Base-by-base conservation (phyloP, 2,329 filamentous ascomycete species). In the Macroventuria anomochaeta region DNA sequence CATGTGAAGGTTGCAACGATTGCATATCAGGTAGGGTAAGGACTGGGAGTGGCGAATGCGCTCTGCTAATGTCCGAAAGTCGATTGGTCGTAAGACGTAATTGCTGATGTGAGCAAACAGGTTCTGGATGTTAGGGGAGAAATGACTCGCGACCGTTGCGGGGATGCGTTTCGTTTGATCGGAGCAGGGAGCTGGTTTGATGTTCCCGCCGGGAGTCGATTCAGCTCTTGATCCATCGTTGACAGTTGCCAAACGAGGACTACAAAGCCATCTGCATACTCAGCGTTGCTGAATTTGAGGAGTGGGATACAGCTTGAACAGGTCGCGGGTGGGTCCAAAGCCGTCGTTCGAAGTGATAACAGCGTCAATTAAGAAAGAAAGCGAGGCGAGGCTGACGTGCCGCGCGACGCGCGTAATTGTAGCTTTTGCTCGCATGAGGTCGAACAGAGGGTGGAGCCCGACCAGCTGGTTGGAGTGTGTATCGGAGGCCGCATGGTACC, bases 151-250 rank as follows among this genome's bases (percentile, higher is more conserved):
- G 34, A 37, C 17, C 39, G 13, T 25, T 11, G 44, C 20, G 20
- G 39, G 53, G 48, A 33, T 21, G 10, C 18, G 26, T 31, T 34
- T 44, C 25, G 56, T 53, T 46, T 57, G 57, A 57, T 59, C 57
- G 53, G 38, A 54, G 57, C 46, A 59, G 53, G 57, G 46, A 46
- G 40, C 17, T 5, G 38, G 57, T 57, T 59, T 57, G 50, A 57
- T 51, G 38, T 29, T 51, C 53, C 57, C 49, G 49, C n/a, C 39
- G 28, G 50, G 29, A 38, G 25, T 47, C 39, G 37, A 28, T 11
- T 42, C 33, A 23, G 20, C 8, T 13, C 33, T 20, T 38, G 33
- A 6, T 18, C 21, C 18, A 10, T 29, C 28, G 12, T 29, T 13
- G 28, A 29, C n/a, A 29, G 28, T 4, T 29, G 28, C 28, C 12